A percentile compares a stretch with the other conserved stretches of the same genome.
Conservation (phyloP, 306 rosid genomes). For the Trifolium pratense region DNA sequence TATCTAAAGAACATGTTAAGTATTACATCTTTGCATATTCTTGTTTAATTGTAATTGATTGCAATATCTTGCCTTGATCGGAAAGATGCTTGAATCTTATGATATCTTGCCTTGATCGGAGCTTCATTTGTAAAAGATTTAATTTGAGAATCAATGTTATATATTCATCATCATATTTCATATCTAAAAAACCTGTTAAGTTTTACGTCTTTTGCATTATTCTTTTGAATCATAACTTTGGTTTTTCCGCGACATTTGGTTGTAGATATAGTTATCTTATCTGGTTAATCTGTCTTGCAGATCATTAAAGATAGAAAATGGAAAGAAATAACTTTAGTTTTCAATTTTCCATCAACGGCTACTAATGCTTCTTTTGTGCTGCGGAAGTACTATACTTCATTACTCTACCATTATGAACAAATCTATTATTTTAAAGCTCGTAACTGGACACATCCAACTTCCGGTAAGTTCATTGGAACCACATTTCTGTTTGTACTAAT, state of each 20-base stretch:
- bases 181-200: neutral
- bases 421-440: conserved; percentile 69
- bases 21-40: too few relatives aligned
- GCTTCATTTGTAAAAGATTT: neutral
- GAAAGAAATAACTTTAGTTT: conserved; percentile 87
- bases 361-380: conserved; percentile 92
- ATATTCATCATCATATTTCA: neutral
- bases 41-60: too few relatives aligned
- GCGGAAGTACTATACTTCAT: conserved; percentile 77
- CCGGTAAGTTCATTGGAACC: conserved; percentile 50
- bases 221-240: conserved; percentile 16
- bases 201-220: neutral
- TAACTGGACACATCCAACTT: conserved; percentile 50
- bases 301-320: conserved; percentile 76
- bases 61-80: too few relatives aligned
- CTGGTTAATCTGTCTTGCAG: conserved; percentile 52
- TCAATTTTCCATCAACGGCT: conserved; percentile 94
- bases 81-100: too few relatives aligned
- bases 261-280: conserved; percentile 25
- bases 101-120: too few relatives aligned
- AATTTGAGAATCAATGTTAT: neutral
- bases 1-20: too few relatives aligned
- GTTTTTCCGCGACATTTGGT: conserved; percentile 5
- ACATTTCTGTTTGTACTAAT: conserved; percentile 22
- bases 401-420: conserved; percentile 85